Conservation (phyloP, 495 filamentous ascomycete genomes). For the Neurospora sp. region DNA sequence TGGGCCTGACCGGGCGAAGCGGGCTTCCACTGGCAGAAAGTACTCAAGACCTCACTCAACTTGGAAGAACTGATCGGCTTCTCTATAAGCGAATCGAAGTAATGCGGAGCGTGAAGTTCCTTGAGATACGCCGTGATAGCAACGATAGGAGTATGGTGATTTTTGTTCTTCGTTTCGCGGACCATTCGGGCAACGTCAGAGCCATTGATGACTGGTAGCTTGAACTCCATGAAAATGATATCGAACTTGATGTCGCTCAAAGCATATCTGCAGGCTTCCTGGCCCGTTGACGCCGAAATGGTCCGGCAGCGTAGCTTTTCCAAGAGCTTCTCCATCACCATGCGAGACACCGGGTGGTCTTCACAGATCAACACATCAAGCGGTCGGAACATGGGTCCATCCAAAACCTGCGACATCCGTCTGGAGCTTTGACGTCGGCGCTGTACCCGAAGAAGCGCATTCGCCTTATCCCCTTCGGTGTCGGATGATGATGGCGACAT, state of each 20-base stretch:
- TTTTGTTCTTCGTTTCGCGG: constrained; percentile 85
- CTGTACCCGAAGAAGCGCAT: constrained; percentile 87
- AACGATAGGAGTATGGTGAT: constrained; percentile 90
- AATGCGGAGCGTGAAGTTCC: constrained; percentile 83
- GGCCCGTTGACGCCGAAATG: constrained; percentile 79
- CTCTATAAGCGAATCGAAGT: constrained; percentile 89
- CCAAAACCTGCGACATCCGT: constrained; percentile 77
- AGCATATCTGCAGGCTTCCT: constrained; percentile 83
- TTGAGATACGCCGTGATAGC: constrained; percentile 97
- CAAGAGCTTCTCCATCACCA: constrained; percentile 94
- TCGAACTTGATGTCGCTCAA: constrained; percentile 92
- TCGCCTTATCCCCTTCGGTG: constrained; percentile 86
- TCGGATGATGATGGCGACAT: constrained; percentile 96
- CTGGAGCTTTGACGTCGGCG: constrained; percentile 83
- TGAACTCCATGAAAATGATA: constrained; percentile 96
- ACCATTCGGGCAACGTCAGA: constrained; percentile 96
- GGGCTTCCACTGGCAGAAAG: constrained; percentile 87
- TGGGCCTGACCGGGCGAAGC: constrained; percentile 43
- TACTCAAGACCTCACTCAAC: constrained; percentile 72
- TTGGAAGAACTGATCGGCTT: constrained; percentile 90
- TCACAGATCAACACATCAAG: constrained; percentile 94
- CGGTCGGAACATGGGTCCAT: constrained; percentile 76
- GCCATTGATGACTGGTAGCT: constrained; percentile 86
- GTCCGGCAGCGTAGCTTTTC: constrained; percentile 93
- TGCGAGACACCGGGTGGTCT: constrained; percentile 91